Evolutionary conservation across 1,284 basidiomycete genomes (phyloP).

Genomic region (Testicularia cyperi): DNA sequence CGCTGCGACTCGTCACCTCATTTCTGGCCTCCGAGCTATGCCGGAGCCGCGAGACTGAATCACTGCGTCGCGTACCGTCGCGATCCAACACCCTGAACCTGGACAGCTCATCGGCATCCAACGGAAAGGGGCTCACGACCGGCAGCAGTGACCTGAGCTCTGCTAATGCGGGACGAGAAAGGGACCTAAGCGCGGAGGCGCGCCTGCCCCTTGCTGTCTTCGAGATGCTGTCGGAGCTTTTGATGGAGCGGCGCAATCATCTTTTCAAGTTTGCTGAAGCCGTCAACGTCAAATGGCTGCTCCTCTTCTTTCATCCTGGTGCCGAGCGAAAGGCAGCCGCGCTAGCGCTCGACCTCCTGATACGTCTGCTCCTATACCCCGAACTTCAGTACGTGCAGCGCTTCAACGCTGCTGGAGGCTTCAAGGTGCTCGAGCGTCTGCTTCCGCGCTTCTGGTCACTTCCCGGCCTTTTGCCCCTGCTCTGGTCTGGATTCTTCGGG

Average conservation of each 20-base stretch:
- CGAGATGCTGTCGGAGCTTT: conserved; percentile 30
- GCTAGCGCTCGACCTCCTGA: conserved; percentile 35
- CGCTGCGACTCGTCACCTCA: conserved; percentile 79
- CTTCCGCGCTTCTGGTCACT: conserved; percentile 72
- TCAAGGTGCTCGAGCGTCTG: conserved; percentile 72
- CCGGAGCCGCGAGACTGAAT: too few relatives aligned
- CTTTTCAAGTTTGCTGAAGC: conserved; percentile 29
- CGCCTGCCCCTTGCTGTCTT: conserved; percentile 21
- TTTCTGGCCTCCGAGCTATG: conserved; percentile 82
- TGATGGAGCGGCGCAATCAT: conserved; percentile 31
- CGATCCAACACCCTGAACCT: too few relatives aligned
- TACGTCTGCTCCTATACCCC: conserved; percentile 16
- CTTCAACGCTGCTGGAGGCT: conserved; percentile 71
- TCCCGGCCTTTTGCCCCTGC: conserved; percentile 67
- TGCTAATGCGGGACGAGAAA: too few relatives aligned
- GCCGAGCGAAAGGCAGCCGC: conserved; percentile 28
- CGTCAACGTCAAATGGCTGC: conserved; percentile 45
- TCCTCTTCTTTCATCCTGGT: conserved; percentile 50
- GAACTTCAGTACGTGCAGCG: conserved; percentile 59
- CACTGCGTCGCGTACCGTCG: too few relatives aligned
- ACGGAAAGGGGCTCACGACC: too few relatives aligned
- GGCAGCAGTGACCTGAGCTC: too few relatives aligned
- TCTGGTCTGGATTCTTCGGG: conserved; percentile 67
- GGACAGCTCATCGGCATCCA: too few relatives aligned
- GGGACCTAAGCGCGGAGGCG: too few relatives aligned